phyloP scores from a whole-genome alignment of 176 grass and related monocot species.

The Guadua angustifolia region DNA sequence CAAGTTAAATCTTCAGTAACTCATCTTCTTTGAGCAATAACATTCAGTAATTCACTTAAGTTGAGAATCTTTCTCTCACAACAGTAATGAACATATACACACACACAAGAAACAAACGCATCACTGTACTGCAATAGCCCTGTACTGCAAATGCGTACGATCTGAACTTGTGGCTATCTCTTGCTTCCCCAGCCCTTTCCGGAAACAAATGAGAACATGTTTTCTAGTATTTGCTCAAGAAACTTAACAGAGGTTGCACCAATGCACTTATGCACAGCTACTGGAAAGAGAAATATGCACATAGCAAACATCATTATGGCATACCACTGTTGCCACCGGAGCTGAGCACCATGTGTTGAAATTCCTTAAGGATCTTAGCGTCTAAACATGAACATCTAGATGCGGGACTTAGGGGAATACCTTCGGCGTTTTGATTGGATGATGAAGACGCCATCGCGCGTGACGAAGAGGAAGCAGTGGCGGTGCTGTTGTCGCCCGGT shows the following conservation, averaged over 20 bases:
- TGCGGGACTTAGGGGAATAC: too few relatives aligned
- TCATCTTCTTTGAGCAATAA: not conserved
- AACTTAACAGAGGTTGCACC: not conserved
- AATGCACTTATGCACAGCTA: not conserved
- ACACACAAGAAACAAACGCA: not conserved
- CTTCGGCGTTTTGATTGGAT: too few relatives aligned
- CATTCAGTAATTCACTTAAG: not conserved
- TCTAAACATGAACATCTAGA: too few relatives aligned
- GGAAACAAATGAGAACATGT: not conserved
- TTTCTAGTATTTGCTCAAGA: not conserved
- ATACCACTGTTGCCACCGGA: conserved; percentile 30
- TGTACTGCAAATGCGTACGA: not conserved
- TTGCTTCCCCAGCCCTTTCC: not conserved
- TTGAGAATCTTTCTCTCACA: not conserved
- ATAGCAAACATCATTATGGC: not conserved
- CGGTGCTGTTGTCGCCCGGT: too few relatives aligned
- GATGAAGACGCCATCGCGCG: too few relatives aligned
- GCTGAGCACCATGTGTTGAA: too few relatives aligned
- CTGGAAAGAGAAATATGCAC: not conserved
- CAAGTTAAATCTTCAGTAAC: not conserved
- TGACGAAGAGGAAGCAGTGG: too few relatives aligned
- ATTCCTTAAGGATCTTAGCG: too few relatives aligned
- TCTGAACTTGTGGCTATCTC: not conserved
- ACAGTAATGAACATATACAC: not conserved
- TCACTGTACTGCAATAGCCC: not conserved